Evolutionary conservation across 768 basidiomycete genomes (phyloP).

Genomic region (Russula sp.): DNA sequence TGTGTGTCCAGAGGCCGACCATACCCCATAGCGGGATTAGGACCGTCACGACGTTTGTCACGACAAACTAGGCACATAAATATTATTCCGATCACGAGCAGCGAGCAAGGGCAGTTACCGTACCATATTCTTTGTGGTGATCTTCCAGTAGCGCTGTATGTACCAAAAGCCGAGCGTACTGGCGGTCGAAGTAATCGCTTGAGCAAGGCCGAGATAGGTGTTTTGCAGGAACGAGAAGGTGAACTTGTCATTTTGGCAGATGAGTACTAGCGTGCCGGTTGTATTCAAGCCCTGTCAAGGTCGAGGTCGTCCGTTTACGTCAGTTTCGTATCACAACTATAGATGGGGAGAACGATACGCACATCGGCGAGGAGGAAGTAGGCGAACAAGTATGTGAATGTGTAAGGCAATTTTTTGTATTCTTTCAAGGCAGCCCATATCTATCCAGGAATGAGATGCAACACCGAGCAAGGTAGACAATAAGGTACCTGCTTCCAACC

Average conservation of each 20-base stretch:
- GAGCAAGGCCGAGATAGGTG: slow-evolving; percentile 69
- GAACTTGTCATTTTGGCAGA: slow-evolving; percentile 79
- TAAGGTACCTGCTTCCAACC: slow-evolving; percentile 72
- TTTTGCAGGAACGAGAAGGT: slow-evolving; percentile 74
- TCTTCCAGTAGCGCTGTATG: slow-evolving; percentile 71
- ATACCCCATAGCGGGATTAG: slow-evolving; percentile 81
- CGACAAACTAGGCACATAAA: too few relatives aligned
- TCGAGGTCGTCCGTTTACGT: neutral
- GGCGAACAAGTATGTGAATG: slow-evolving; percentile 69
- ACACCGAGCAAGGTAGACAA: too few relatives aligned
- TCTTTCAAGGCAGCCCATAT: slow-evolving; percentile 72
- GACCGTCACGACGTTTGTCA: slow-evolving; percentile 70
- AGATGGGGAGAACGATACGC: slow-evolving; percentile 22
- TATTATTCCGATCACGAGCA: too few relatives aligned
- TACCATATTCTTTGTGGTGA: slow-evolving; percentile 73
- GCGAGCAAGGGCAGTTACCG: slow-evolving; percentile 1
- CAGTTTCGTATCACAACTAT: neutral
- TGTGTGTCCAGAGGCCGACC: slow-evolving; percentile 76
- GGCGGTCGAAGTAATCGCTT: slow-evolving; percentile 64
- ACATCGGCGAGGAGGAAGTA: slow-evolving; percentile 79
- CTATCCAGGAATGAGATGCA: slow-evolving; percentile 30
- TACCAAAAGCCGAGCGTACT: slow-evolving; percentile 79
- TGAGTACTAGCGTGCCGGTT: slow-evolving; percentile 63
- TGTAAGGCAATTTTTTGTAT: slow-evolving; percentile 71
- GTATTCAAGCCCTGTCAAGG: slow-evolving; percentile 82